Evolutionary conservation across 352 stramenopile species (phyloP).

Genomic region (Phytopythium ostracodes): DNA sequence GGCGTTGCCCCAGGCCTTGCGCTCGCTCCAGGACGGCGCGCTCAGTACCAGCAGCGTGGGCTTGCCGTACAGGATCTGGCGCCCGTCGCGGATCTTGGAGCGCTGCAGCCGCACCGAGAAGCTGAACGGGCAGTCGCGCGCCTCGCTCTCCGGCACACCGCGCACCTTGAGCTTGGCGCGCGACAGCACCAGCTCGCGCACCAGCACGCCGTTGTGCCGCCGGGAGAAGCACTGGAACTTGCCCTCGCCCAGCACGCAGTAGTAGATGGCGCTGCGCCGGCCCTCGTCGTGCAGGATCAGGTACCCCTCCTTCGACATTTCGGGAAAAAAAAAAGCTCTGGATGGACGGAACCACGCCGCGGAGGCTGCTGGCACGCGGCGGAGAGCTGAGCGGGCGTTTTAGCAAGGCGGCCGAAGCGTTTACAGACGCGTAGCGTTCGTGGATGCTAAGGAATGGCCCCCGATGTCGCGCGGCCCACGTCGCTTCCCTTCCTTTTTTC

Average conservation of each 20-base stretch:
- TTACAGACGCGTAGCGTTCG: background rate
- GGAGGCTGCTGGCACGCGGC: background rate
- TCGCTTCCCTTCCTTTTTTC: too few species aligned
- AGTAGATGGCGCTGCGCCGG: constrained; percentile 67
- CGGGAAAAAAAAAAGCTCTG: background rate
- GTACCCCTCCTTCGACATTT: constrained; percentile 85
- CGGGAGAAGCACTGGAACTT: constrained; percentile 69
- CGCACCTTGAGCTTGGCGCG: constrained; percentile 76
- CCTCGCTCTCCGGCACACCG: constrained; percentile 65
- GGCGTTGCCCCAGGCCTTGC: constrained; percentile 82
- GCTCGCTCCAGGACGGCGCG: constrained; percentile 69
- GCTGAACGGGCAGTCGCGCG: constrained; percentile 65
- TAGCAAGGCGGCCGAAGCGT: background rate
- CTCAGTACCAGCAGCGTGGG: constrained; percentile 56
- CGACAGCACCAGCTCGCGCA: constrained; percentile 63
- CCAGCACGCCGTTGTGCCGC: constrained; percentile 56
- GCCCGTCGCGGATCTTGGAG: constrained; percentile 66
- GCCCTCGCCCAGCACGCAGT: constrained; percentile 74
- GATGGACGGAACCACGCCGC: background rate
- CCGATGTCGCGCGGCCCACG: background rate
- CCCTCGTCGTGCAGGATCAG: constrained; percentile 68
- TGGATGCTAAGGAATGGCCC: background rate
- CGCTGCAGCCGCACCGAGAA: constrained; percentile 72
- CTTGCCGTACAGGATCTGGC: constrained; percentile 57
- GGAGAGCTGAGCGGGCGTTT: background rate